These are phyloP conservation scores for Alternaria infectoria DNA, from an alignment of 2,329 filamentous ascomycete genomes.

Conservation along the genomic window DNA sequence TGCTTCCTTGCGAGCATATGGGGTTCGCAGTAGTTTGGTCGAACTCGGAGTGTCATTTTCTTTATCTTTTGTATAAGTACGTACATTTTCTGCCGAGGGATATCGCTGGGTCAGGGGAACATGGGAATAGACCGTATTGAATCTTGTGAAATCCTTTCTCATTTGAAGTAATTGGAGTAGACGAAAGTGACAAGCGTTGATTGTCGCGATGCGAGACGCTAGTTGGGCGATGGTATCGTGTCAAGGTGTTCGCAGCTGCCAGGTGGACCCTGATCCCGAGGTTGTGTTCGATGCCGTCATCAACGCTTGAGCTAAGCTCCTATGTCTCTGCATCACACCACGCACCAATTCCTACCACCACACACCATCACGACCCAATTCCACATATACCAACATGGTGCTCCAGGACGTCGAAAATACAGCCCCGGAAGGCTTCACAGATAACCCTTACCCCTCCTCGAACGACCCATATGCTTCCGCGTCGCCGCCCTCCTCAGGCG, in stretches of 20 bases:
- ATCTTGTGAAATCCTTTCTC: neutral
- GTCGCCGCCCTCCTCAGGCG: constrained; percentile 17
- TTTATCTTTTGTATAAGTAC: constrained; percentile 20
- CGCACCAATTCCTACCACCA: constrained; percentile 35
- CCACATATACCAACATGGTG: constrained; percentile 44
- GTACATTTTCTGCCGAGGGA: constrained; percentile 7
- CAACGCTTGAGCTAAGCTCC: constrained; percentile 24
- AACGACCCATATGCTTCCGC: constrained; percentile 44
- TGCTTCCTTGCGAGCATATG: constrained; percentile 20
- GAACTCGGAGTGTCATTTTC: constrained; percentile 7
- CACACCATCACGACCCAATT: constrained; percentile 37
- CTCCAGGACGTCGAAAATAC: constrained; percentile 46
- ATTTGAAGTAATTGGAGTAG: neutral
- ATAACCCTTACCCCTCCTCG: constrained; percentile 43
- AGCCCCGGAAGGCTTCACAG: constrained; percentile 39
- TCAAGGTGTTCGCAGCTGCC: neutral
- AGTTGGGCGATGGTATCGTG: constrained; percentile 6
- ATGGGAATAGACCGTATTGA: constrained; percentile 17
- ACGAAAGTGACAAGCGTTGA: neutral
- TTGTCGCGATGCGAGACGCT: neutral
- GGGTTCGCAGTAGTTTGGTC: neutral
- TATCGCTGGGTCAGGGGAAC: constrained; percentile 4
- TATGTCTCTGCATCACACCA: constrained; percentile 5
- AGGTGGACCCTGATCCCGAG: constrained; percentile 15
- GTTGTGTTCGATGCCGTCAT: constrained; percentile 35